phyloP scores from a whole-genome alignment of 495 filamentous ascomycete species.

The Podospora tetraspora region DNA sequence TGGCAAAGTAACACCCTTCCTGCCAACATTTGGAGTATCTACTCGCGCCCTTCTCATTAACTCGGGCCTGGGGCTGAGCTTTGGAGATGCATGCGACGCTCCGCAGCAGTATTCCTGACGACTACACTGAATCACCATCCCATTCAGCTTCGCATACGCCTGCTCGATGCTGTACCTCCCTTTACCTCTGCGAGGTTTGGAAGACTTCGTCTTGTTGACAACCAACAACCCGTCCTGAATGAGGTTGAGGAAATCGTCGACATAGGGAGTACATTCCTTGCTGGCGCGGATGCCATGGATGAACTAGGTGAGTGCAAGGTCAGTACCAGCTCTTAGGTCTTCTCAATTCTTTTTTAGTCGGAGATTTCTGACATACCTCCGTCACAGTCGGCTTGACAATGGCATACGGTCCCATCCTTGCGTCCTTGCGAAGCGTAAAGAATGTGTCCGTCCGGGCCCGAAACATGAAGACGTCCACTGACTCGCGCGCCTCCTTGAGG shows the following conservation, averaged over 20 bases:
- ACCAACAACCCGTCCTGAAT: not conserved
- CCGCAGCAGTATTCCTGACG: not conserved
- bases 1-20: not conserved
- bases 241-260: not conserved
- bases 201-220: not conserved
- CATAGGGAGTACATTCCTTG: not conserved
- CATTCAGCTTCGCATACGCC: not conserved
- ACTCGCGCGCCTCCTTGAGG: slow-evolving; percentile 1
- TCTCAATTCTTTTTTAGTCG: too few relatives aligned
- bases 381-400: slow-evolving; percentile 2
- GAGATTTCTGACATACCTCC: not conserved
- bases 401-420: not conserved
- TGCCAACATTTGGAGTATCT: not conserved
- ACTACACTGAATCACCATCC: not conserved
- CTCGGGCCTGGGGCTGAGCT: not conserved
- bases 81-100: not conserved
- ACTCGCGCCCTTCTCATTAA: not conserved
- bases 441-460: not conserved
- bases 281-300: not conserved
- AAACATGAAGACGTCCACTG: not conserved
- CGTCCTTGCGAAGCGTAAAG: not conserved
- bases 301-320: not conserved
- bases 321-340: too few relatives aligned
- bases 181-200: not conserved
- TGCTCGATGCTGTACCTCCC: not conserved